A percentile compares a stretch with the other conserved stretches of the same genome.
These are phyloP conservation scores for Sherardia arvensis DNA, from an alignment of 257 asterid genomes.

Conservation along the genomic window DNA sequence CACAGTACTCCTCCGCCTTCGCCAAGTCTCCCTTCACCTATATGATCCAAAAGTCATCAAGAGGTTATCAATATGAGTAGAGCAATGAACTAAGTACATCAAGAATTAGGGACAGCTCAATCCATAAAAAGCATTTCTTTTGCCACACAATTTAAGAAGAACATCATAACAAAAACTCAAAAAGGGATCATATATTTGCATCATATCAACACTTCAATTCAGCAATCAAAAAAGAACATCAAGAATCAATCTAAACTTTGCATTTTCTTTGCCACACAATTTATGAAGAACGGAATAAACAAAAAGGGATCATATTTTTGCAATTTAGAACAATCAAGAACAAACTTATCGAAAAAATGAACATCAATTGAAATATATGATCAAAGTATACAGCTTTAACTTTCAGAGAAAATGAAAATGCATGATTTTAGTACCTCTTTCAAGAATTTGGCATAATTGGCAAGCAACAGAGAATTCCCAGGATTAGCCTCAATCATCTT, in stretches of 20 bases:
- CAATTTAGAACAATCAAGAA: background rate
- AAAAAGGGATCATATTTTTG: background rate
- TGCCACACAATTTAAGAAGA: no score
- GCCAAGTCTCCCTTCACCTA: slow-evolving; percentile 61
- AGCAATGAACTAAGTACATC: no score
- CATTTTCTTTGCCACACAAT: no score
- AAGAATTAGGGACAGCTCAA: no score
- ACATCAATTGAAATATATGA: background rate
- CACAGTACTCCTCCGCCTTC: slow-evolving; percentile 84
- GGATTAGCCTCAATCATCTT: slow-evolving; percentile 68
- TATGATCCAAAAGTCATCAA: background rate
- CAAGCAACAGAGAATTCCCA: slow-evolving; percentile 49
- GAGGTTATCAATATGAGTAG: background rate
- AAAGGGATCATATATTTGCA: no score
- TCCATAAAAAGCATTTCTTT: no score
- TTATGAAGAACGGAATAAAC: background rate
- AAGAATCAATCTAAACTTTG: background rate
- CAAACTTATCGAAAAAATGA: background rate
- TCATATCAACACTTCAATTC: background rate
- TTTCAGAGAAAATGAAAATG: background rate
- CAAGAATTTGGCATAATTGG: slow-evolving; percentile 72
- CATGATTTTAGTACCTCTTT: slow-evolving; percentile 47
- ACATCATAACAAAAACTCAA: no score
- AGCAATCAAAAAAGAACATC: background rate
- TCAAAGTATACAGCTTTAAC: background rate